Evolutionary conservation across 257 asterid species (phyloP), one percentile per base, ranked within the genome.

Genomic region (Capsicum rhomboideum): DNA sequence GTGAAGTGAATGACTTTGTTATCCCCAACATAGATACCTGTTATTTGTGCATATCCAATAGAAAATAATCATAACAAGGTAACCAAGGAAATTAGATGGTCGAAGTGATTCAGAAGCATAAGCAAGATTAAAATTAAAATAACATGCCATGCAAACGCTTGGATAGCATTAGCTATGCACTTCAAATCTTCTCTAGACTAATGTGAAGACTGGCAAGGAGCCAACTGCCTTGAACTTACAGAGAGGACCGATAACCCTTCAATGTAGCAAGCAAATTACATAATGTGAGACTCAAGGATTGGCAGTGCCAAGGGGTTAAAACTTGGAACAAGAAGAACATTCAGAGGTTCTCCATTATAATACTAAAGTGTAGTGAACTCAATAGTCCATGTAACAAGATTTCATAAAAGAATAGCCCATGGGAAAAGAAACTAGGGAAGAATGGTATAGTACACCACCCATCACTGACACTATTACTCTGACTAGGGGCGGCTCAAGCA

Each of bases 1-100:
- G 98, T 96, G 92, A 96, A 94, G 84, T 96, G 99, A 61, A 94
- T 55, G 21, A 94, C 99, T 87, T 87, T 94, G 82, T 94, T 64
- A 42, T 93, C 97, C 56, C 98, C 99, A 61, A 93, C 31, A 84
- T 91, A 97, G 85, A 97, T 89, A 52, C 99, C 98, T 97, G 87
- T 67, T 23, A 52, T 23, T 46, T 11, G 31, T 40, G 29, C 6
- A 17, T 11, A 55, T 50, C 8, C 26, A 49, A 26, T 16, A 74
- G 9, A 46, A 49, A 7, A 21, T 74, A 44, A 44, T 74, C 11
- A n/a, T n/a, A n/a, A n/a, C n/a, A n/a, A n/a, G n/a, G n/a, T 34
- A 34, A 34, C 0, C 58, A 46, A 2, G 9, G 9, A 26, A 75
- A 49, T 26, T 16, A 46, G 17, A 75, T 26, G 42, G 63, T 23